Evolutionary conservation across 73 alveolate species (phyloP).

Genomic region (Uronychia binucleata): DNA sequence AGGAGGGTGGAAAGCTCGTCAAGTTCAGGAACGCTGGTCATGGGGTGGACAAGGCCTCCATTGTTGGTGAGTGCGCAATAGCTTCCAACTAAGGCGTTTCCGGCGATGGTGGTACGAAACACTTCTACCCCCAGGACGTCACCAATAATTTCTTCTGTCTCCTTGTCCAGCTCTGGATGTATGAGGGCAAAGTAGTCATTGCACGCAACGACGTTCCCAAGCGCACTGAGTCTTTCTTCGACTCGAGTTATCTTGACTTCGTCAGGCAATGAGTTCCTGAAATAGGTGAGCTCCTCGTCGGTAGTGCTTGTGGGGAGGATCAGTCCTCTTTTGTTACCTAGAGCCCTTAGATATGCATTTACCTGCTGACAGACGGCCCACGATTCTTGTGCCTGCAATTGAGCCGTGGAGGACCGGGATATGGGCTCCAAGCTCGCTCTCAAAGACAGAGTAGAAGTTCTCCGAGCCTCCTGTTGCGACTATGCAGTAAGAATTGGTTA

Average conservation of each 20-base stretch:
- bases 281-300: conserved; percentile 90
- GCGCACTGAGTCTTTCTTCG: conserved; percentile 97
- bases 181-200: conserved; percentile 98
- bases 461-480: conserved; percentile 96
- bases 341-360: neutral
- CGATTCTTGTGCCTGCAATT: conserved; percentile 95
- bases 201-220: conserved; percentile 97
- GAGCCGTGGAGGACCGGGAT: conserved; percentile 98
- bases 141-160: conserved; percentile 97
- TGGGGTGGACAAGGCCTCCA: conserved; percentile 99
- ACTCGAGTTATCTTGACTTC: conserved; percentile 91
- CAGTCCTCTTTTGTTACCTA: conserved; percentile 90
- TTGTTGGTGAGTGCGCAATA: conserved; percentile 88
- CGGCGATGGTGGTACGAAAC: conserved; percentile 97
- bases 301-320: conserved; percentile 97
- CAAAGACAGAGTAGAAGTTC: conserved; percentile 90
- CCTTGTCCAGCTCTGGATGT: conserved; percentile 98
- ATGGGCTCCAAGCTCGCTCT: conserved; percentile 94
- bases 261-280: conserved; percentile 96
- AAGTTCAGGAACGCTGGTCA: conserved; percentile 96
- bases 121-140: conserved; percentile 98
- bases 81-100: conserved; percentile 96
- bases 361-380: conserved; percentile 95
- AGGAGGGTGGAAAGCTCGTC: conserved; percentile 90
- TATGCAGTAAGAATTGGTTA: conserved; percentile 94